These are phyloP conservation scores for Penicillium capsulatum DNA, from an alignment of 2,329 filamentous ascomycete genomes.

Conservation along the genomic window DNA sequence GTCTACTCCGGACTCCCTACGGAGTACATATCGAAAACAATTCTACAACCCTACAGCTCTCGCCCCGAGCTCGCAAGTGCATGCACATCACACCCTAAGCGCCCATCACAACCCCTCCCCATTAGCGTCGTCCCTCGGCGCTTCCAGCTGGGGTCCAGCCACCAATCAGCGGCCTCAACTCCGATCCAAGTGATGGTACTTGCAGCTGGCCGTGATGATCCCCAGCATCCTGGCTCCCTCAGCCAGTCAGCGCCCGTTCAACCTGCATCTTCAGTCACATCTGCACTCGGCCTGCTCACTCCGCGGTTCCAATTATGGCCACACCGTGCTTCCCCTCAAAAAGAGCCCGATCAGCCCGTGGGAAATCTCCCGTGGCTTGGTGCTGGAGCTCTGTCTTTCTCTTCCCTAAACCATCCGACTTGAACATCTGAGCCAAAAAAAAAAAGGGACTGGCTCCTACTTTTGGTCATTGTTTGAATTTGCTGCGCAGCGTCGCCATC, in stretches of 20 bases:
- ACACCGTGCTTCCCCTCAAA: conserved; percentile 29
- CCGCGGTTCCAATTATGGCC: conserved; percentile 17
- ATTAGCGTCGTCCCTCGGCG: conserved; percentile 30
- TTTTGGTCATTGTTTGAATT: background rate
- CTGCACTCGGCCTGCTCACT: conserved; percentile 25
- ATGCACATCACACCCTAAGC: conserved; percentile 22
- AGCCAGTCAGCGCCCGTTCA: conserved; percentile 14
- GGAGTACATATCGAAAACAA: too few species aligned
- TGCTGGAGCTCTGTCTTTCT: conserved; percentile 7
- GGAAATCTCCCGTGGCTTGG: conserved; percentile 17
- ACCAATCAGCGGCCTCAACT: conserved; percentile 25
- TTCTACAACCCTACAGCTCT: too few species aligned
- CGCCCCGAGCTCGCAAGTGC: too few species aligned
- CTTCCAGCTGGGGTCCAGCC: conserved; percentile 22
- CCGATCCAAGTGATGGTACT: conserved; percentile 28
- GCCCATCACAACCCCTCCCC: conserved; percentile 19
- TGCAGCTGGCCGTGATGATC: conserved; percentile 29
- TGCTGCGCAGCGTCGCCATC: background rate
- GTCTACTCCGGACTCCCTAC: too few species aligned
- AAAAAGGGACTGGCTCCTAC: background rate
- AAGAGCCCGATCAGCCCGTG: conserved; percentile 26
- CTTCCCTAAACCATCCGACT: background rate
- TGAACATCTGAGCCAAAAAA: too few species aligned
- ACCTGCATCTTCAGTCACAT: conserved; percentile 34
- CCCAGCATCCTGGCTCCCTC: conserved; percentile 17